phyloP scores from a whole-genome alignment of 2,329 filamentous ascomycete genomes.

The Phaeosphaeria sp. region DNA sequence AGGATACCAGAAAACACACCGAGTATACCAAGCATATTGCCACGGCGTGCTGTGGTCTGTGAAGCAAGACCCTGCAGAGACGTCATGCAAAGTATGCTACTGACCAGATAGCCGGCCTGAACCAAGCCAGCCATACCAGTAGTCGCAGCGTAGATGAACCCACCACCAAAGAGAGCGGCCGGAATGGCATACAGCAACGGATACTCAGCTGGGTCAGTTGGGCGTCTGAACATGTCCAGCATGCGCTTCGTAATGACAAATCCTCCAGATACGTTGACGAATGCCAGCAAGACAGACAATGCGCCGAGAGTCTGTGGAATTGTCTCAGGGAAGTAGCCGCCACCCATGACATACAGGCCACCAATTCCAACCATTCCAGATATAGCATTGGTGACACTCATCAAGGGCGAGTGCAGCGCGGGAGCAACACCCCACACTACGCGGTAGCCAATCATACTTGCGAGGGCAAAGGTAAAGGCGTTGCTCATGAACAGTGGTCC shows the following conservation, averaged over 20 bases:
- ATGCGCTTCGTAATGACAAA: conserved; percentile 93
- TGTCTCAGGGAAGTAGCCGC: conserved; percentile 67
- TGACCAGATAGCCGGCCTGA: conserved; percentile 85
- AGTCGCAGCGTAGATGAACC: conserved; percentile 78
- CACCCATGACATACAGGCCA: conserved; percentile 87
- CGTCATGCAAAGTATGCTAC: conserved; percentile 79
- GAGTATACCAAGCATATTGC: conserved; percentile 85
- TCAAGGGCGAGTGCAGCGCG: conserved; percentile 84
- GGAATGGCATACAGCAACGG: conserved; percentile 86
- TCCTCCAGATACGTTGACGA: conserved; percentile 86
- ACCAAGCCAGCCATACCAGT: conserved; percentile 85
- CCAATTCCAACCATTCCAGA: conserved; percentile 89
- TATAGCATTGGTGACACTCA: conserved; percentile 94
- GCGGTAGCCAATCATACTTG: conserved; percentile 84
- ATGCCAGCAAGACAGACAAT: conserved; percentile 80
- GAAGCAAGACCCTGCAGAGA: conserved; percentile 83
- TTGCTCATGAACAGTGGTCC: conserved; percentile 86
- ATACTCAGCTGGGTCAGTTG: conserved; percentile 86
- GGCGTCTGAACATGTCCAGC: conserved; percentile 71
- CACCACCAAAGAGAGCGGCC: conserved; percentile 77
- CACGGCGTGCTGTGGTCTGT: conserved; percentile 81
- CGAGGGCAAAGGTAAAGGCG: conserved; percentile 82
- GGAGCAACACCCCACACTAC: conserved; percentile 87
- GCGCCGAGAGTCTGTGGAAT: conserved; percentile 80
- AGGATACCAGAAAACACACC: conserved; percentile 84